Percentiles rank a stretch among this genome's conserved stretches.
Conservation (phyloP, 2,329 filamentous ascomycete species). For the Escovopsis sp. region DNA sequence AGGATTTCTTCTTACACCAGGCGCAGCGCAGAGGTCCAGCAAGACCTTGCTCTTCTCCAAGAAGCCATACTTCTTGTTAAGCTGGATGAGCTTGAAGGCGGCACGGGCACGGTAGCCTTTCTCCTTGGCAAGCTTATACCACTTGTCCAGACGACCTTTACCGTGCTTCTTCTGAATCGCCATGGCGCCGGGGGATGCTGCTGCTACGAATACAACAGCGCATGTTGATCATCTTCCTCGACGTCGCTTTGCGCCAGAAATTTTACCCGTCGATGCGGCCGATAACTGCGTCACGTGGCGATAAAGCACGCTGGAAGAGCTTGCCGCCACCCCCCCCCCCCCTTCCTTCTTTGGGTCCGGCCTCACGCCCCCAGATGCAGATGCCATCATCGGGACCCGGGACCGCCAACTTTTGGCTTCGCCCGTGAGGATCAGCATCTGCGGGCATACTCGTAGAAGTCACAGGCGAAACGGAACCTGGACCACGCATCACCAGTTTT, state of each 20-base stretch:
- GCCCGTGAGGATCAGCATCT: not conserved
- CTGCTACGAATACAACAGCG: not conserved
- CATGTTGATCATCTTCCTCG: not conserved
- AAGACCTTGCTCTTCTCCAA: slow-evolving; percentile 92
- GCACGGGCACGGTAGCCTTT: slow-evolving; percentile 93
- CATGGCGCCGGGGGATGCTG: slow-evolving; percentile 37
- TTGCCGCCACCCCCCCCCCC: not conserved
- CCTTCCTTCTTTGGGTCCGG: not conserved
- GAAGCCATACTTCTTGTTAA: slow-evolving; percentile 99
- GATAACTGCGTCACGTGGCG: slow-evolving; percentile 22
- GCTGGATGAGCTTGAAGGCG: slow-evolving; percentile 92
- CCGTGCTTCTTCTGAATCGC: slow-evolving; percentile 98
- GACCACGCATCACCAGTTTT: not conserved
- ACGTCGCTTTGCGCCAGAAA: slow-evolving; percentile 17
- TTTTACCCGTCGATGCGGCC: slow-evolving; percentile 14
- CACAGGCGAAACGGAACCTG: not conserved
- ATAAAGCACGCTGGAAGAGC: slow-evolving; percentile 10
- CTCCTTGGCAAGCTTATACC: slow-evolving; percentile 97
- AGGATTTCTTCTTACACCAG: slow-evolving; percentile 48
- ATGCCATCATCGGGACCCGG: not conserved
- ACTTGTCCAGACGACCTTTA: slow-evolving; percentile 96
- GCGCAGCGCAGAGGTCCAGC: slow-evolving; percentile 92
- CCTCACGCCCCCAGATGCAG: not conserved
- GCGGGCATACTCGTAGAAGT: not conserved
- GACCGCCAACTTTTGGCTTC: not conserved